Evolutionary conservation across 2,329 filamentous ascomycete species (phyloP).

Genomic region (Nemania serpens): DNA sequence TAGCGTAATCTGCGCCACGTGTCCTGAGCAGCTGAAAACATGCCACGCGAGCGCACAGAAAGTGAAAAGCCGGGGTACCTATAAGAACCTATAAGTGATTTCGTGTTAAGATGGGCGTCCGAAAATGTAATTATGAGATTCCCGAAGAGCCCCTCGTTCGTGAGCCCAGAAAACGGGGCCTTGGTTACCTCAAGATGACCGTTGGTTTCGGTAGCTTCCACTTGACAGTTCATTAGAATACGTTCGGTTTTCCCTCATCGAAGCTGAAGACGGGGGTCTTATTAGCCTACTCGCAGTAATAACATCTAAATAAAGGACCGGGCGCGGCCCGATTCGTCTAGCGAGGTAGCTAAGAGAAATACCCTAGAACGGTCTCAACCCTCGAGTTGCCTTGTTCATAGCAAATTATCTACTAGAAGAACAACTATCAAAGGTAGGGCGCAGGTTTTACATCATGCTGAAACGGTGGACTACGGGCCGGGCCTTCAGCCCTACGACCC

Average conservation of each 20-base stretch:
- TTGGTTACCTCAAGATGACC: conserved; percentile 7
- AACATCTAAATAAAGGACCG: background rate
- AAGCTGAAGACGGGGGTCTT: background rate
- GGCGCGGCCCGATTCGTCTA: background rate
- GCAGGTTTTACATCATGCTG: too few relatives aligned
- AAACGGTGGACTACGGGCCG: background rate
- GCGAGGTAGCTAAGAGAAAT: background rate
- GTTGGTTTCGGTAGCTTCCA: background rate
- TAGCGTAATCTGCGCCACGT: background rate
- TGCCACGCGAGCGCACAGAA: background rate
- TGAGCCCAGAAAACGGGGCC: background rate
- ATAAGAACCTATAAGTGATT: background rate
- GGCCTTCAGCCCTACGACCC: conserved; percentile 21
- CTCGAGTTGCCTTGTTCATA: too few relatives aligned
- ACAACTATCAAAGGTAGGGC: too few relatives aligned
- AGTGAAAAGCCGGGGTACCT: background rate
- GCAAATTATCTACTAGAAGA: too few relatives aligned
- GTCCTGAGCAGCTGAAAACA: conserved; percentile 15
- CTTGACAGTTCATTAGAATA: background rate
- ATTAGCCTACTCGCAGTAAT: background rate
- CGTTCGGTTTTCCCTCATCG: background rate
- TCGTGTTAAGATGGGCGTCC: background rate
- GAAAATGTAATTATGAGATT: background rate
- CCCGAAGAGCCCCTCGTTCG: background rate
- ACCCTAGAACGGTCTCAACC: background rate